These are phyloP conservation scores for Ambrosiella cleistominuta DNA, from an alignment of 2,329 filamentous ascomycete species.

Conservation along the genomic window DNA sequence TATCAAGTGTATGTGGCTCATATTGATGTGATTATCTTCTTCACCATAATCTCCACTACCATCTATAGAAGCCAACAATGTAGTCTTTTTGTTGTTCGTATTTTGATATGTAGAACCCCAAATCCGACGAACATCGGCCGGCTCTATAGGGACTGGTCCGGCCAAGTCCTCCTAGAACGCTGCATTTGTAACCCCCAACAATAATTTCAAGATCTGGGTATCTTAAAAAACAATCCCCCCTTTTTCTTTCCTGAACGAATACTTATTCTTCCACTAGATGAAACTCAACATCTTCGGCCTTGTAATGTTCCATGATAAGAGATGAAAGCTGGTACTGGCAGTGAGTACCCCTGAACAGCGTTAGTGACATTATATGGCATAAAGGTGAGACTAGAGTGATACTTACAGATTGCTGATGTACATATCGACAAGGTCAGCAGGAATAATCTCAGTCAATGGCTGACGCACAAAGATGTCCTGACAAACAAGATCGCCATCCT, in stretches of 20 bases:
- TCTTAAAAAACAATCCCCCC: neutral
- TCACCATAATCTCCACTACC: too few species aligned
- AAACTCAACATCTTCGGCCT: constrained; percentile 51
- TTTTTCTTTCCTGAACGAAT: neutral
- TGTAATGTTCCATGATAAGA: constrained; percentile 60
- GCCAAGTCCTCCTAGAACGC: too few species aligned
- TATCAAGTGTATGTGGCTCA: too few species aligned
- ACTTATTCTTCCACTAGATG: constrained; percentile 22
- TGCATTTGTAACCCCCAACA: too few species aligned
- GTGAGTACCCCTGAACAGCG: constrained; percentile 38
- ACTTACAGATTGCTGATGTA: constrained; percentile 64
- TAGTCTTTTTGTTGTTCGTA: too few species aligned
- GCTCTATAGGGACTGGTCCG: too few species aligned
- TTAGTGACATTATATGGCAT: neutral
- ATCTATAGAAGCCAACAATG: too few species aligned
- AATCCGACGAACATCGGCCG: too few species aligned
- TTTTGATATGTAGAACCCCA: too few species aligned
- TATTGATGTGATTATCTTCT: too few species aligned
- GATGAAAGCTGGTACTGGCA: constrained; percentile 55
- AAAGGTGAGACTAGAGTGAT: neutral
- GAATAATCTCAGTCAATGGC: constrained; percentile 67
- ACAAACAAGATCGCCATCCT: constrained; percentile 63
- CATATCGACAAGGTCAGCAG: constrained; percentile 55
- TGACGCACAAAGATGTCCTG: constrained; percentile 55
- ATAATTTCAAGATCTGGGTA: too few species aligned